Evolutionary conservation across 805 yeast genomes (phyloP).

Genomic region (Metschnikowia kofuensis): DNA sequence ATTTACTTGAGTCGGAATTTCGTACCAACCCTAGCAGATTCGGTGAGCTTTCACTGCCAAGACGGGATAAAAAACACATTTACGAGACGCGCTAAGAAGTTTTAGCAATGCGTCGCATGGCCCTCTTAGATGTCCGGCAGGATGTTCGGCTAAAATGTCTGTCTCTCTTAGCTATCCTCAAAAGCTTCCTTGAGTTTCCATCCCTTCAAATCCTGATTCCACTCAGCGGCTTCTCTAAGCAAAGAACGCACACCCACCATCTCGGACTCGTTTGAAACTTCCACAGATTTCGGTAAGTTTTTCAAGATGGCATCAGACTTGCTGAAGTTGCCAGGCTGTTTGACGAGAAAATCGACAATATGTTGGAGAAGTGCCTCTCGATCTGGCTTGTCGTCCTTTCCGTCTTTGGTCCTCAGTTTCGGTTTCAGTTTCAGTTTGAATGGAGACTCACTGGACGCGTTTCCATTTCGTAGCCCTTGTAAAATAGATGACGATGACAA

Average conservation of each 20-base stretch:
- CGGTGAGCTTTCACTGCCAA: no score
- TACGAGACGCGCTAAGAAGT: no score
- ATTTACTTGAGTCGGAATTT: no score
- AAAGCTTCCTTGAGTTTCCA: slow-evolving; percentile 64
- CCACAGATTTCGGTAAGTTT: slow-evolving; percentile 25
- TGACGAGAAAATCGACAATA: slow-evolving; percentile 39
- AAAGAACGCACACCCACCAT: slow-evolving; percentile 64
- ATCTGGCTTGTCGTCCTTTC: background rate
- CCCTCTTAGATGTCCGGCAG: no score
- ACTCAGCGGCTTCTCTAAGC: slow-evolving; percentile 62
- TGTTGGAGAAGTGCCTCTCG: slow-evolving; percentile 24
- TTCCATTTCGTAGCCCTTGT: slow-evolving; percentile 44
- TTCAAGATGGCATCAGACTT: slow-evolving; percentile 48
- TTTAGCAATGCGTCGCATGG: no score
- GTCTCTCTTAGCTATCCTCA: background rate
- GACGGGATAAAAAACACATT: no score
- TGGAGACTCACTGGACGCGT: slow-evolving; percentile 21
- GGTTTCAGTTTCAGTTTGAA: background rate
- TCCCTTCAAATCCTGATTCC: slow-evolving; percentile 57
- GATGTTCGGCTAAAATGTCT: no score
- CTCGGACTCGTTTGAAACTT: slow-evolving; percentile 41
- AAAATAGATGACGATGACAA: slow-evolving; percentile 51
- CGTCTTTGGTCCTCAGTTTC: background rate
- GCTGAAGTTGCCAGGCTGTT: slow-evolving; percentile 38
- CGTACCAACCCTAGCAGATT: no score